Evolutionary conservation across 108 stramenopile species (phyloP), one percentile per base, ranked within the genome.

Genomic region (Cylindrotheca fusiformis): DNA sequence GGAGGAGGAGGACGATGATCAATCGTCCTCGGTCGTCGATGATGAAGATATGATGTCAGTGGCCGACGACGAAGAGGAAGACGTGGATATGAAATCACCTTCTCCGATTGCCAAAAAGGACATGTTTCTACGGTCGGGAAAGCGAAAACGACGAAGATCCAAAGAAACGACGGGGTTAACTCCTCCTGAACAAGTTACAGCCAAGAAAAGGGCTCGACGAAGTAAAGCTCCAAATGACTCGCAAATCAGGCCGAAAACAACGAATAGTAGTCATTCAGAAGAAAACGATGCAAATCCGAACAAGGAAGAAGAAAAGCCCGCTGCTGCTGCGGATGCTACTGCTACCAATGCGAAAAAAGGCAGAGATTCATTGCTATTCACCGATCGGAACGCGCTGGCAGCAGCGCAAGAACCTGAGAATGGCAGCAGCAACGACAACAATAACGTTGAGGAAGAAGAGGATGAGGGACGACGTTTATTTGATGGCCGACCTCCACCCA

Each of bases 101-200:
- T 33, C 48, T 22, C 55, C 55, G 27, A 22, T 28, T 28, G 45
- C 1, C 25, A 58, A 44, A 44, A 59, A 63, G 12, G 76, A 63
- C 46, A 82, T 78, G 77, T 10, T 3, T 27, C 25, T 78, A 45
- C 61, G 78, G 46, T 83, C 82, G 24, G 78, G 82, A 31, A 60
- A 71, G 17, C 72, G 72, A 55, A 80, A 80, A 60, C 69, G 70
- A 41, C 73, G 77, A 30, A 68, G 75, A 56, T 69, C 68, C 36
- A 23, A 47, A 24, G 63, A 55, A 28, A 69, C 75, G 12, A 60
- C 68, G 12, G 69, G 69, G 2, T 53, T 76, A 27, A 76, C 75
- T 17, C 75, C 75, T 41, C 61, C 67, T 29, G 52, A 69, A 18
- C 27, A 32, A 3, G 45, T 22, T 2, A 20, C 22, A 18, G 51